Evolutionary conservation across 495 filamentous ascomycete genomes (phyloP), one percentile per base, ranked within the genome.

Genomic region (Xylaria cubensis): DNA sequence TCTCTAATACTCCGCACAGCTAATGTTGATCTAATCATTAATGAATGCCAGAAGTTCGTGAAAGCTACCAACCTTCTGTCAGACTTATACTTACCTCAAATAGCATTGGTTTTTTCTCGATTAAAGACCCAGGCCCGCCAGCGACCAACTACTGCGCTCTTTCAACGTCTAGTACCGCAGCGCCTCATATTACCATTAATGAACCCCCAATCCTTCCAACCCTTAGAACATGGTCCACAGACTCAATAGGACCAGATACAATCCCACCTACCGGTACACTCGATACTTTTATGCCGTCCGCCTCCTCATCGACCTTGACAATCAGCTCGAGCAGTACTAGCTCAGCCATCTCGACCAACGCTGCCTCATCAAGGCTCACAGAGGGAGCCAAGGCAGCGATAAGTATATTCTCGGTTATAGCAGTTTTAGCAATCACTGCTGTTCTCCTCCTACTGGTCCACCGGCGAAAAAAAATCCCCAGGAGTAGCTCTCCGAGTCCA

Each of bases 11-110:
- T 66, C 36, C 65, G 69, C 64, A 46, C 44, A 86, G 84, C 83
- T 21, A 83, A 77, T 69, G 81, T 85, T 66, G 80, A 82, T 67
- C 72, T 77, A 66, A 82, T 86, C 65, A 85, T 86, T 80, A 86
- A 84, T 75, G 80, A 76, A 62, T 86, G 84, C 61, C 80, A 84
- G 61, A 81, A 82, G 84, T 86, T 73, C 78, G 84, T 70, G 46
- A 29, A 56, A 29, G 36, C 36, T 1, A 17, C n/a, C 13, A 42
- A 26, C n/a, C 9, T 51, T 17, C 21, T 39, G 24, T 29, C 39
- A 58, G 36, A 63, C 21, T 55, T 26, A 34, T 17, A 24, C 55
- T 73, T 32, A 77, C 42, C 19, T 56, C 26, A 41, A 32, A 8
- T 70, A 84, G 84, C 66, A 77, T 80, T 63, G 83, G 84, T 8